Conservation (phyloP, 2,329 filamentous ascomycete genomes). For the Clonostachys rosea region DNA sequence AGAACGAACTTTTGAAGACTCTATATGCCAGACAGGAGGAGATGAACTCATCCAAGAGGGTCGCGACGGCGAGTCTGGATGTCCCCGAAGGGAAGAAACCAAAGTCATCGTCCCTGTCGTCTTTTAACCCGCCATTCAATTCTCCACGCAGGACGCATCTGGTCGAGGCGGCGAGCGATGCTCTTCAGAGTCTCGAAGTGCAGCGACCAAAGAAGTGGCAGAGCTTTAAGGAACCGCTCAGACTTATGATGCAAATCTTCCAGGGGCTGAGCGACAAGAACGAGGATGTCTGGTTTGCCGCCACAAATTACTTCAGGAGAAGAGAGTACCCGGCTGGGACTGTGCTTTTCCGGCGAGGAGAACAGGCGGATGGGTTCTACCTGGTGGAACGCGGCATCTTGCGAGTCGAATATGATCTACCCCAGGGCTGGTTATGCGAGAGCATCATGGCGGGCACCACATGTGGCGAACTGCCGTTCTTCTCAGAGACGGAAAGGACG, state of each 20-base stretch:
- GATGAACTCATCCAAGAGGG: slow-evolving; percentile 37
- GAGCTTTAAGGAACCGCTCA: slow-evolving; percentile 83
- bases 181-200: slow-evolving; percentile 63
- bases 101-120: slow-evolving; percentile 20
- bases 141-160: slow-evolving; percentile 80
- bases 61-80: slow-evolving; percentile 38
- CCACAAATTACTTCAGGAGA: slow-evolving; percentile 68
- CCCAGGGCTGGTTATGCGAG: slow-evolving; percentile 85
- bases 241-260: slow-evolving; percentile 93
- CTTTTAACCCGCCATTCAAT: slow-evolving; percentile 48
- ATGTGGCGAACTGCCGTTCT: slow-evolving; percentile 94
- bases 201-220: slow-evolving; percentile 67
- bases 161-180: slow-evolving; percentile 71
- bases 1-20: slow-evolving; percentile 85
- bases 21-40: slow-evolving; percentile 69
- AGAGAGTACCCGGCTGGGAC: slow-evolving; percentile 65
- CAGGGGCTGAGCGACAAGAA: slow-evolving; percentile 79
- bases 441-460: slow-evolving; percentile 92
- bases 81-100: slow-evolving; percentile 28
- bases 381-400: slow-evolving; percentile 86
- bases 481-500: slow-evolving; percentile 82
- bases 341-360: slow-evolving; percentile 73
- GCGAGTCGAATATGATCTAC: slow-evolving; percentile 83
- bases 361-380: slow-evolving; percentile 80
- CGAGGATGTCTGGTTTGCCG: slow-evolving; percentile 93